These are phyloP conservation scores for Rhipidocladum racemiflorum DNA, from an alignment of 176 grass and related monocot genomes.

Conservation along the genomic window DNA sequence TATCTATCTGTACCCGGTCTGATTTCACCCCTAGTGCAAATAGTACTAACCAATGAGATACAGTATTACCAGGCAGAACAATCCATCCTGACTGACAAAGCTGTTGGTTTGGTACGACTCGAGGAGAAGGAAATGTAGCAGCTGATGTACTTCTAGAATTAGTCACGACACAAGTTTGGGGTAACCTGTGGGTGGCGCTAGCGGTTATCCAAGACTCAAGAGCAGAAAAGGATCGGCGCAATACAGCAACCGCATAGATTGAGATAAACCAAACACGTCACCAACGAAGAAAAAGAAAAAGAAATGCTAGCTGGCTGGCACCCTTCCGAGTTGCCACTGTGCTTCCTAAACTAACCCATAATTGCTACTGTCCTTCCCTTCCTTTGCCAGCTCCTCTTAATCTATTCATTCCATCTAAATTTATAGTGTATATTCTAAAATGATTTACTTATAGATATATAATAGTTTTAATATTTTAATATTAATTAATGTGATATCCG, in stretches of 20 bases:
- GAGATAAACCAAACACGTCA: background rate
- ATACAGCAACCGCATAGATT: background rate
- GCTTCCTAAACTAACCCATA: background rate
- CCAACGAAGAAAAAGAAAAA: background rate
- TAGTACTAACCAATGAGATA: background rate
- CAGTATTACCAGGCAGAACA: background rate
- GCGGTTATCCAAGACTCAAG: background rate
- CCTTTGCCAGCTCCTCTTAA: too few species aligned
- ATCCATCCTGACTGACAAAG: background rate
- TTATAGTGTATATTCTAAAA: too few species aligned
- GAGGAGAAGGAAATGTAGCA: background rate
- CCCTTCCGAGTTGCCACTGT: background rate
- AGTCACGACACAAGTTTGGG: background rate
- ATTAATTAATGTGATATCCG: too few species aligned
- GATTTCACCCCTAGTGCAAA: too few species aligned
- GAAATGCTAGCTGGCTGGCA: background rate
- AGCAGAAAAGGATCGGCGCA: background rate
- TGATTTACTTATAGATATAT: too few species aligned
- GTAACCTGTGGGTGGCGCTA: constrained; percentile 20
- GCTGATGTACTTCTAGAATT: background rate
- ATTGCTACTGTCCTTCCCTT: background rate
- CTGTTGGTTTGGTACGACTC: background rate
- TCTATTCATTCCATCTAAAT: too few species aligned
- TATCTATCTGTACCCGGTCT: too few species aligned
- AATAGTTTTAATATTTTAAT: too few species aligned